phyloP scores from a whole-genome alignment of 2,329 filamentous ascomycete species.

The Fusarium drepaniforme region DNA sequence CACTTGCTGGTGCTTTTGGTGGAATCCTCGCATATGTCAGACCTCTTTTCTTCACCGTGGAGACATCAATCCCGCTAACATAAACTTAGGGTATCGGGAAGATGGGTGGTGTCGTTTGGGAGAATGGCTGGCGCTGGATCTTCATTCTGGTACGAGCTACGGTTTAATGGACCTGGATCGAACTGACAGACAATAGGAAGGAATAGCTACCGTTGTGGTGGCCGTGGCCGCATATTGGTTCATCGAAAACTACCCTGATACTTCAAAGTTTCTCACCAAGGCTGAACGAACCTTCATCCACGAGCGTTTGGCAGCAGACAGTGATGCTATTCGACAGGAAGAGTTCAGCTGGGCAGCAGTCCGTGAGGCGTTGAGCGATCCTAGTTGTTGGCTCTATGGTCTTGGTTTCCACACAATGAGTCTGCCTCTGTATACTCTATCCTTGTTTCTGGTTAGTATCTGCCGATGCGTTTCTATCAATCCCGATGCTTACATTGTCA shows the following conservation, averaged over 20 bases:
- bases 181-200: constrained; percentile 55
- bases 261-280: constrained; percentile 67
- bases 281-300: constrained; percentile 69
- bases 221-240: constrained; percentile 66
- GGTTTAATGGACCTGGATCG: rapidly evolving
- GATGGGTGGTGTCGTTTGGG: constrained; percentile 65
- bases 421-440: constrained; percentile 68
- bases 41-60: neutral
- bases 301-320: constrained; percentile 73
- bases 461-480: neutral
- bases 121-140: constrained; percentile 69
- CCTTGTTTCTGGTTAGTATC: constrained; percentile 63
- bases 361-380: constrained; percentile 71
- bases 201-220: constrained; percentile 66
- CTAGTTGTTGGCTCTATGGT: constrained; percentile 80
- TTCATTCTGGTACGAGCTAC: constrained; percentile 64
- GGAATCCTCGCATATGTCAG: constrained; percentile 67
- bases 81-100: constrained; percentile 61
- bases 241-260: constrained; percentile 75
- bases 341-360: constrained; percentile 77
- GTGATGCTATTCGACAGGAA: constrained; percentile 77
- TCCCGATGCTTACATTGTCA: rapidly evolving
- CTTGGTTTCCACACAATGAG: constrained; percentile 80
- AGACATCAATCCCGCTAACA: no score
- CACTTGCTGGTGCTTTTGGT: constrained; percentile 67